Evolutionary conservation across 805 yeast species (phyloP), one percentile per base, ranked within the genome.

Genomic region (Metschnikowia reukaufii): DNA sequence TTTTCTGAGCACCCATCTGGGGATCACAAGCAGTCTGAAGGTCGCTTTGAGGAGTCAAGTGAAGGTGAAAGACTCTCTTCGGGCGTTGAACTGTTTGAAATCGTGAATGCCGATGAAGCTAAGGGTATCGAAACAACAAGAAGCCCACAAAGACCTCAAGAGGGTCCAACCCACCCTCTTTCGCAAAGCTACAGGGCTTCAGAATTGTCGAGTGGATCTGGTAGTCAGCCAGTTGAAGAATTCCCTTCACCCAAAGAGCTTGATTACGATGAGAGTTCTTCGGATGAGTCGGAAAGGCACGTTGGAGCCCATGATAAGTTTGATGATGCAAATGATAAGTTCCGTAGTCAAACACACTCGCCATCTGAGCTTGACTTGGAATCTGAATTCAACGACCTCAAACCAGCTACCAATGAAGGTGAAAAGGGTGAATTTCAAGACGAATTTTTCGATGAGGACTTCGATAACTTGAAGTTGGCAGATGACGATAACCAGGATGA

Each of bases 171-270:
- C 4, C 51, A 50, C 25, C 55, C 52, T 10, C 47, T 46, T 6
- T 42, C 50, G 10, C 54, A 47, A 29, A 50, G 51, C 20, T 40
- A 41, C 34, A 41, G 47, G 18, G 39, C 47, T 8, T 44, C 50
- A 12, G 49, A 46, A 16, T 32, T 36, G 15, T 36, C 49, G 3
- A 40, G 45, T 13, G 45, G 49, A 6, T 36, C 49, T 4, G 45
- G 45, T 6, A 40, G 39, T 33, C 49, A 45, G 43, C 34, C 25
- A 21, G 33, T 36, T 6, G 75, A 72, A 12, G 87, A 82, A 52
- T 82, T 83, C 55, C 86, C 87, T 9, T 84, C 88, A 23, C 78
- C 83, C 36, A 65, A 72, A 52, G 84, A 83, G 53, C 60, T 81
- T 27, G 77, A 79, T 19, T 67, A 73, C 35, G 78, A 74, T 37